Conservation (phyloP, 1,284 basidiomycete species). For the Cryptococcus neoformans region DNA sequence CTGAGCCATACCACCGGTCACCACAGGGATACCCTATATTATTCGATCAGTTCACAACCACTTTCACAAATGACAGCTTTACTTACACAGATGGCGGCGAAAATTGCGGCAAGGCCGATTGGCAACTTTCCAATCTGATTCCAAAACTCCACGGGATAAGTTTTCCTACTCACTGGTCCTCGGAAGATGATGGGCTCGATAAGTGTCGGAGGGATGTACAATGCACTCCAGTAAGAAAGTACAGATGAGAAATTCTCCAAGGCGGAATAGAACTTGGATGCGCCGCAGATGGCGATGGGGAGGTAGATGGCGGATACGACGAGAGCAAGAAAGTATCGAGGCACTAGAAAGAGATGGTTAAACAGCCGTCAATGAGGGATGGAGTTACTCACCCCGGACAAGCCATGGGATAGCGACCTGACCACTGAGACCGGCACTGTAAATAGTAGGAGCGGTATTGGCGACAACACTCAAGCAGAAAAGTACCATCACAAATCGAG, state of each 20-base stretch:
- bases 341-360: constrained; percentile 52
- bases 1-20: constrained; percentile 45
- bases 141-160: constrained; percentile 43
- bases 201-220: constrained; percentile 45
- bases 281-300: constrained; percentile 46
- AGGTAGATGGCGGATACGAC: constrained; percentile 68
- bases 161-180: constrained; percentile 31
- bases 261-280: constrained; percentile 39
- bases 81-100: constrained; percentile 33
- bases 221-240: constrained; percentile 48
- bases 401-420: constrained; percentile 69
- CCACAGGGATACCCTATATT: constrained; percentile 39
- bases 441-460: constrained; percentile 79
- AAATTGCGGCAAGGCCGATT: constrained; percentile 40
- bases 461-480: constrained; percentile 62
- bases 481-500: constrained; percentile 75
- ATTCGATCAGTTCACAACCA: not conserved
- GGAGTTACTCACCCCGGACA: constrained; percentile 27
- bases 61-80: not conserved
- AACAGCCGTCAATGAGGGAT: not conserved
- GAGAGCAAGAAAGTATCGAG: constrained; percentile 82
- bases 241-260: constrained; percentile 46
- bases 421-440: constrained; percentile 76
- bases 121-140: constrained; percentile 41
- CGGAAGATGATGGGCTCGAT: constrained; percentile 47